Evolutionary conservation across 768 basidiomycete genomes (phyloP).

Genomic region (Lactifluus hygrophoroides): DNA sequence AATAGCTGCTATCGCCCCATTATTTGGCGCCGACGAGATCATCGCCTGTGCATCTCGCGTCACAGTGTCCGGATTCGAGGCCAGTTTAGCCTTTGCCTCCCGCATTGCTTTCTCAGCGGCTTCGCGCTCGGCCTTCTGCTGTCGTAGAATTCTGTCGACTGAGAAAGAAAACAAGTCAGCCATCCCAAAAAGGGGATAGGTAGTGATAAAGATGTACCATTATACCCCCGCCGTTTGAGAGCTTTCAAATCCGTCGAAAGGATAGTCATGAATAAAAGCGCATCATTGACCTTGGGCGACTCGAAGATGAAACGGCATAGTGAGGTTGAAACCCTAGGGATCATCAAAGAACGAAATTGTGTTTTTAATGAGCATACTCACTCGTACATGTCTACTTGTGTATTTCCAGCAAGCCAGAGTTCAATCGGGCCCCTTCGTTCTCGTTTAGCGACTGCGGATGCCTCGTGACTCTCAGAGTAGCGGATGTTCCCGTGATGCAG

Average conservation of each 20-base stretch:
- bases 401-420: slow-evolving; percentile 67
- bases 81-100: slow-evolving; percentile 24
- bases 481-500: slow-evolving; percentile 44
- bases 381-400: slow-evolving; percentile 88
- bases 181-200: slow-evolving; percentile 9
- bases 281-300: slow-evolving; percentile 74
- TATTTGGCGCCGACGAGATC: not conserved
- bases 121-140: slow-evolving; percentile 62
- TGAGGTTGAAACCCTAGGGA: slow-evolving; percentile 67
- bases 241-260: slow-evolving; percentile 83
- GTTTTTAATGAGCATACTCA: slow-evolving; percentile 34
- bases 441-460: slow-evolving; percentile 61
- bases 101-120: slow-evolving; percentile 42
- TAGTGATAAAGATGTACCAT: slow-evolving; percentile 39
- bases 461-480: slow-evolving; percentile 49
- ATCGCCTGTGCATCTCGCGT: slow-evolving; percentile 11
- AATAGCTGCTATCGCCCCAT: not conserved
- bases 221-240: slow-evolving; percentile 76
- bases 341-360: not conserved
- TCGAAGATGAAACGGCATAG: slow-evolving; percentile 75
- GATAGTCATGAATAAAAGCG: slow-evolving; percentile 86
- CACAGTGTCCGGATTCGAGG: slow-evolving; percentile 13
- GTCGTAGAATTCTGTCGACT: slow-evolving; percentile 89
- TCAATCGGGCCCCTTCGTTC: slow-evolving; percentile 53
- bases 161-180: slow-evolving; percentile 10